Percentiles rank a stretch among this genome's conserved stretches.
These are phyloP conservation scores for Hepatocystis sp. DNA, from an alignment of 169 alveolate genomes.

Conservation along the genomic window DNA sequence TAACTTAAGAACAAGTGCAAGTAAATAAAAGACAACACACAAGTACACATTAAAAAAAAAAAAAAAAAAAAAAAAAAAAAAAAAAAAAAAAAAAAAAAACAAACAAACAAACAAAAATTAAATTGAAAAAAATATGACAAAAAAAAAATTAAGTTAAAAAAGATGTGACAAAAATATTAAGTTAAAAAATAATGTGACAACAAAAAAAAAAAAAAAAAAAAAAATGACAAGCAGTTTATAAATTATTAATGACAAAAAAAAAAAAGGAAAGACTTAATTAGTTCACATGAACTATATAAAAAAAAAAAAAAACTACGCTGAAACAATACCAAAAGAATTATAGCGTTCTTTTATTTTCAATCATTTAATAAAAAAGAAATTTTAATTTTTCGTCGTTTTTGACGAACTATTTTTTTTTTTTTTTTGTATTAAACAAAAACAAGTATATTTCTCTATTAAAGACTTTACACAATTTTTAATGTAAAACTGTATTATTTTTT, in stretches of 20 bases:
- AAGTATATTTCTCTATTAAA: constrained; percentile 47
- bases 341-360: constrained; percentile 10
- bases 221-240: not conserved
- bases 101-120: constrained; percentile 2
- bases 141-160: not conserved
- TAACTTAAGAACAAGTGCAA: constrained; percentile 9
- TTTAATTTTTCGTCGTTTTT: constrained; percentile 17
- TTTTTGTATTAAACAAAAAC: constrained; percentile 34
- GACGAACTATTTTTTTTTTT: constrained; percentile 29
- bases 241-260: constrained; percentile 5
- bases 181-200: too few relatives aligned
- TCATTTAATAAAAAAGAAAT: constrained; percentile 21
- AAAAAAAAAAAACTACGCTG: constrained; percentile 12
- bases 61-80: constrained; percentile 5
- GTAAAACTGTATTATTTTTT: too few relatives aligned
- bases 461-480: constrained; percentile 66
- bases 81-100: not conserved
- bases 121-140: not conserved
- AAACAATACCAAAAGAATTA: constrained; percentile 21
- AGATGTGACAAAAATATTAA: too few relatives aligned
- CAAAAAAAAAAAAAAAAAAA: constrained; percentile 8
- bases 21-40: constrained; percentile 1
- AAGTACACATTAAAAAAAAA: constrained; percentile 5
- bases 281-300: not conserved
- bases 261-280: constrained; percentile 15